Percentiles rank a stretch among this genome's conserved stretches.
phyloP scores from a whole-genome alignment of 495 filamentous ascomycete genomes.

The Filosporella fistucella region DNA sequence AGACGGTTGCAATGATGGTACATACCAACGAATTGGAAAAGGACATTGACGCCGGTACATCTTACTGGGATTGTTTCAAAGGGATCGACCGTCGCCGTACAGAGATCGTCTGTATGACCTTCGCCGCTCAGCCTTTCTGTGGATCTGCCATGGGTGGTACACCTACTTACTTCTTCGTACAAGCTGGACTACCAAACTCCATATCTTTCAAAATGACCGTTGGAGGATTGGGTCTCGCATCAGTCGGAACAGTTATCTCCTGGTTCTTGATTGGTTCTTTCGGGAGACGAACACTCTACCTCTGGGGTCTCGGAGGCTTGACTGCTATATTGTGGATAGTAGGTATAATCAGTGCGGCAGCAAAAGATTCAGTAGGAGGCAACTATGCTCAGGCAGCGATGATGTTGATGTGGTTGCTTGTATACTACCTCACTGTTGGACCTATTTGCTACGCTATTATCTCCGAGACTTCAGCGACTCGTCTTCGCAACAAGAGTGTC shows the following conservation, averaged over 20 bases:
- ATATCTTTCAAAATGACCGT: slow-evolving; percentile 48
- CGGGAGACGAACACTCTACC: slow-evolving; percentile 48
- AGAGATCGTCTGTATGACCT: slow-evolving; percentile 62
- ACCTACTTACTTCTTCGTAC: slow-evolving; percentile 63
- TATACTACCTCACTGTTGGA: slow-evolving; percentile 56
- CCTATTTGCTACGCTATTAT: slow-evolving; percentile 58
- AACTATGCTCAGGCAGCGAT: slow-evolving; percentile 45
- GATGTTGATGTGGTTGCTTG: slow-evolving; percentile 46
- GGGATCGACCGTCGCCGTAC: slow-evolving; percentile 65
- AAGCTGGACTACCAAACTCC: slow-evolving; percentile 53
- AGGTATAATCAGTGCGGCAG: slow-evolving; percentile 26
- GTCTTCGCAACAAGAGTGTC: slow-evolving; percentile 49
- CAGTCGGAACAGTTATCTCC: slow-evolving; percentile 44
- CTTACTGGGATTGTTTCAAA: slow-evolving; percentile 62
- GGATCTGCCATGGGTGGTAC: slow-evolving; percentile 68
- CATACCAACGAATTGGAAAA: slow-evolving; percentile 65
- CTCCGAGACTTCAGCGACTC: slow-evolving; percentile 49
- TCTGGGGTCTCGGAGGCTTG: slow-evolving; percentile 41
- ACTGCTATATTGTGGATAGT: slow-evolving; percentile 33
- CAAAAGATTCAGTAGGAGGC: slow-evolving; percentile 21
- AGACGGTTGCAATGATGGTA: slow-evolving; percentile 68
- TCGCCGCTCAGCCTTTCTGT: slow-evolving; percentile 66
- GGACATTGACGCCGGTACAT: slow-evolving; percentile 48
- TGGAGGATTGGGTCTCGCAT: slow-evolving; percentile 44
- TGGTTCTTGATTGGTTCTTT: slow-evolving; percentile 45